Evolutionary conservation across 495 filamentous ascomycete species (phyloP).

Genomic region (Neurospora cerealis): DNA sequence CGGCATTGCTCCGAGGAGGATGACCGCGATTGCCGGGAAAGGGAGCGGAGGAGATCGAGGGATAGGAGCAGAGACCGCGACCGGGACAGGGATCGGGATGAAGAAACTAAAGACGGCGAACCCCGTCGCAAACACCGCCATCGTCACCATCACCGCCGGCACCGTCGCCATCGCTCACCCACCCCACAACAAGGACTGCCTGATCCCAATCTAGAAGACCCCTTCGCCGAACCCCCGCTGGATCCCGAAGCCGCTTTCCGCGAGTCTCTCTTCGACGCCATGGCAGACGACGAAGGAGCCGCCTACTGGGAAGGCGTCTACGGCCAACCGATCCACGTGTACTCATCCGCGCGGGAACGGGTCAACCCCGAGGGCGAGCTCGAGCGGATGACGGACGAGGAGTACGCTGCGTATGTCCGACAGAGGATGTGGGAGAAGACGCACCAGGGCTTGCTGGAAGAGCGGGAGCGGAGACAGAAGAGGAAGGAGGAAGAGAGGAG

Average conservation of each 20-base stretch:
- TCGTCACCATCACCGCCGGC: slow-evolving; percentile 11
- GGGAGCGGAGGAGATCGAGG: neutral
- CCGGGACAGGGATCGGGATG: neutral
- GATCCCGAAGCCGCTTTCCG: slow-evolving; percentile 69
- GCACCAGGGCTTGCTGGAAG: slow-evolving; percentile 52
- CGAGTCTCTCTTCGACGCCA: slow-evolving; percentile 96
- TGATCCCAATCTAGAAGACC: slow-evolving; percentile 24
- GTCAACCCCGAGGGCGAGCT: slow-evolving; percentile 42
- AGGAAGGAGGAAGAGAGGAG: slow-evolving; percentile 25
- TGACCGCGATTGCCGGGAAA: slow-evolving; percentile 10
- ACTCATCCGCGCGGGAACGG: slow-evolving; percentile 20
- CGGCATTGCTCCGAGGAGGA: slow-evolving; percentile 28
- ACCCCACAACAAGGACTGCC: slow-evolving; percentile 20
- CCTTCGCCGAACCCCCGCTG: slow-evolving; percentile 44
- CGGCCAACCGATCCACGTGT: slow-evolving; percentile 69
- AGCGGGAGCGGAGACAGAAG: slow-evolving; percentile 34
- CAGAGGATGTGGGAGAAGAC: slow-evolving; percentile 90
- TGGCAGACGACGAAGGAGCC: slow-evolving; percentile 95
- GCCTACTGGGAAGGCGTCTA: slow-evolving; percentile 92
- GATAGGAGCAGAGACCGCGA: neutral
- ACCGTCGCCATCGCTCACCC: slow-evolving; percentile 17
- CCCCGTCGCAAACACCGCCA: slow-evolving; percentile 12
- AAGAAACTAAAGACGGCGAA: neutral
- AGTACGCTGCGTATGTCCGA: slow-evolving; percentile 78
- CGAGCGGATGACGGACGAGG: slow-evolving; percentile 82